These are phyloP conservation scores for Aspergillus nanangensis DNA, from an alignment of 495 filamentous ascomycete genomes.

Conservation along the genomic window DNA sequence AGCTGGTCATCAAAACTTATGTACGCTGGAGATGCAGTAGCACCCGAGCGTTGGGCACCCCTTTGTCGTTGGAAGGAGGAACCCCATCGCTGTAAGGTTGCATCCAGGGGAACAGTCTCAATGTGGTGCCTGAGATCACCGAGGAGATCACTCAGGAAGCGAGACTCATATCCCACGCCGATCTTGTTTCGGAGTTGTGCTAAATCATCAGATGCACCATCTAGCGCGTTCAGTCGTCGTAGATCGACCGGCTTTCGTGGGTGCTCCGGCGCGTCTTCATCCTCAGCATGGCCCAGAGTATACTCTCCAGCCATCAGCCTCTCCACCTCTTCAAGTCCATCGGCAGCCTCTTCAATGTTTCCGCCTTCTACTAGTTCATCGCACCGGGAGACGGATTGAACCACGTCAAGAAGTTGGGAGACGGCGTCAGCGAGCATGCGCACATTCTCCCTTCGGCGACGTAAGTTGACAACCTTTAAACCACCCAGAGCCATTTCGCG, in stretches of 20 bases:
- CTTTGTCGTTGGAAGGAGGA: constrained; percentile 57
- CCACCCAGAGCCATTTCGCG: constrained; percentile 83
- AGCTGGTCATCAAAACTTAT: constrained; percentile 63
- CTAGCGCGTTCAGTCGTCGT: constrained; percentile 70
- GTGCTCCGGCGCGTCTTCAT: constrained; percentile 17
- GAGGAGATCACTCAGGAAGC: constrained; percentile 74
- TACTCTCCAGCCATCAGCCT: constrained; percentile 68
- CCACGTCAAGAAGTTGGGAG: constrained; percentile 73
- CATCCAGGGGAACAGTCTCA: constrained; percentile 62
- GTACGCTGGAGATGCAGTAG: constrained; percentile 69
- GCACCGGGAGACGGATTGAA: constrained; percentile 69
- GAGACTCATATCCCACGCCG: constrained; percentile 78
- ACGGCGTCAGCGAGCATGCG: constrained; percentile 77
- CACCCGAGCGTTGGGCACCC: constrained; percentile 60
- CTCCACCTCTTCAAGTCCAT: constrained; percentile 71
- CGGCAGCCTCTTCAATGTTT: constrained; percentile 72
- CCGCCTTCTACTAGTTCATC: constrained; percentile 79
- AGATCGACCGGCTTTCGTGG: constrained; percentile 57
- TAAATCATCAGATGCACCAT: constrained; percentile 74
- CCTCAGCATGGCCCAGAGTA: constrained; percentile 23
- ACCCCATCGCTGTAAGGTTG: constrained; percentile 77
- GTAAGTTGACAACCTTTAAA: constrained; percentile 78
- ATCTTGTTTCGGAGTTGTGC: constrained; percentile 70
- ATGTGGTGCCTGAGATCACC: constrained; percentile 79
- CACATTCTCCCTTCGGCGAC: constrained; percentile 78